These are phyloP conservation scores for Peronosclerospora sorghi DNA, from an alignment of 352 stramenopile species.

Conservation along the genomic window DNA sequence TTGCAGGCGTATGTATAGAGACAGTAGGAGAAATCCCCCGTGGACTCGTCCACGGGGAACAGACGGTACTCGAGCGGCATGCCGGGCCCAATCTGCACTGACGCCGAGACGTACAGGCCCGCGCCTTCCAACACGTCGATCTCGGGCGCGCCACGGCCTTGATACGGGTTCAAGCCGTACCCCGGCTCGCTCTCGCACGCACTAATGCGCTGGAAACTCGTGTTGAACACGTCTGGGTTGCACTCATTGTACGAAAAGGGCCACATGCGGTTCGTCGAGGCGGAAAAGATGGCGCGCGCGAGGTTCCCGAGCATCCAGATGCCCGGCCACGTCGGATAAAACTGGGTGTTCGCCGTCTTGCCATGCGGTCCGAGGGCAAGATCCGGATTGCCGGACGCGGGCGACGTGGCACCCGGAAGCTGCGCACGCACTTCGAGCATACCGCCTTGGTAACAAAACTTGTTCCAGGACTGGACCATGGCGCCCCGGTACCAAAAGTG, in stretches of 20 bases:
- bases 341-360: constrained; percentile 40
- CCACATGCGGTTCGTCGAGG: no score
- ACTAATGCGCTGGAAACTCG: constrained; percentile 58
- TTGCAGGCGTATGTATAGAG: constrained; percentile 41
- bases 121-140: constrained; percentile 91
- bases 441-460: constrained; percentile 92
- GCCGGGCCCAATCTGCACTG: constrained; percentile 78
- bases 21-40: constrained; percentile 20
- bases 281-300: constrained; percentile 90
- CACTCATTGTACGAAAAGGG: constrained; percentile 92
- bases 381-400: constrained; percentile 37
- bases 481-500: constrained; percentile 48
- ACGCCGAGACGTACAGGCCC: constrained; percentile 64
- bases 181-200: constrained; percentile 86
- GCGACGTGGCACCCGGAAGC: constrained; percentile 60
- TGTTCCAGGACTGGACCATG: constrained; percentile 91
- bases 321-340: constrained; percentile 87
- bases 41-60: constrained; percentile 29
- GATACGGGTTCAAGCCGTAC: constrained; percentile 78
- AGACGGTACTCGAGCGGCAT: constrained; percentile 54
- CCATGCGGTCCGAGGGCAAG: constrained; percentile 30
- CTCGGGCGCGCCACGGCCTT: constrained; percentile 86
- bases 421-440: constrained; percentile 87
- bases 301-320: constrained; percentile 96
- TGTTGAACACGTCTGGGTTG: constrained; percentile 43